Percentiles rank a stretch among this genome's conserved stretches.
Evolutionary conservation across 2,329 filamentous ascomycete genomes (phyloP).

Genomic region (Ascocoryne sarcoides): DNA sequence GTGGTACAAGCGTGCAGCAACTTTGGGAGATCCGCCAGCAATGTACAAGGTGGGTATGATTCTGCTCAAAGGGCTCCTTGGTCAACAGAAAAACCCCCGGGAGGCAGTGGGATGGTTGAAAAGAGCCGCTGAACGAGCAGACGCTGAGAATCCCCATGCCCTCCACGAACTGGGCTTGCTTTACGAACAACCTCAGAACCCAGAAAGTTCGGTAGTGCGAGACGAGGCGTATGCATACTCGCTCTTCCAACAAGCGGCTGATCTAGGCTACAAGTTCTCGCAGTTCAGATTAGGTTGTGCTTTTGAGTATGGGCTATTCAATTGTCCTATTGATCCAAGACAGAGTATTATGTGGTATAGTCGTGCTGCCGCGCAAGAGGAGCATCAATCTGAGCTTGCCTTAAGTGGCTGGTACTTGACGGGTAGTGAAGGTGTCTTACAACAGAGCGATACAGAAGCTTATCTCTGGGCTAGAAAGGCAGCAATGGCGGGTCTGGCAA

Average conservation of each 20-base stretch:
- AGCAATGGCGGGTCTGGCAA: constrained; percentile 75
- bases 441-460: constrained; percentile 90
- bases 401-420: constrained; percentile 93
- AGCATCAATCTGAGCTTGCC: constrained; percentile 84
- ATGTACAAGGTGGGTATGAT: constrained; percentile 99
- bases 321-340: constrained; percentile 72
- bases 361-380: constrained; percentile 79
- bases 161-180: constrained; percentile 75
- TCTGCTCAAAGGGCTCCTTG: constrained; percentile 83
- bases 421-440: constrained; percentile 75
- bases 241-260: constrained; percentile 76
- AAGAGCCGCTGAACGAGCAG: constrained; percentile 79
- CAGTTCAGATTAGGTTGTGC: constrained; percentile 84
- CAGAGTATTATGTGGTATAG: constrained; percentile 92
- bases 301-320: constrained; percentile 82
- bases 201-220: constrained; percentile 60
- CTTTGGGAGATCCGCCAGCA: constrained; percentile 80
- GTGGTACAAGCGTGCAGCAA: constrained; percentile 93
- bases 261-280: constrained; percentile 89
- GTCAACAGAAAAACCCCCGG: constrained; percentile 69
- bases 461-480: constrained; percentile 97
- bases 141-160: constrained; percentile 86
- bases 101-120: constrained; percentile 92
- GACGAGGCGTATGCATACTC: constrained; percentile 76
- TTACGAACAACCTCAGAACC: constrained; percentile 45